Base-by-base conservation (phyloP, 2,329 filamentous ascomycete species). In the Ophiostoma himal-ulmi region DNA sequence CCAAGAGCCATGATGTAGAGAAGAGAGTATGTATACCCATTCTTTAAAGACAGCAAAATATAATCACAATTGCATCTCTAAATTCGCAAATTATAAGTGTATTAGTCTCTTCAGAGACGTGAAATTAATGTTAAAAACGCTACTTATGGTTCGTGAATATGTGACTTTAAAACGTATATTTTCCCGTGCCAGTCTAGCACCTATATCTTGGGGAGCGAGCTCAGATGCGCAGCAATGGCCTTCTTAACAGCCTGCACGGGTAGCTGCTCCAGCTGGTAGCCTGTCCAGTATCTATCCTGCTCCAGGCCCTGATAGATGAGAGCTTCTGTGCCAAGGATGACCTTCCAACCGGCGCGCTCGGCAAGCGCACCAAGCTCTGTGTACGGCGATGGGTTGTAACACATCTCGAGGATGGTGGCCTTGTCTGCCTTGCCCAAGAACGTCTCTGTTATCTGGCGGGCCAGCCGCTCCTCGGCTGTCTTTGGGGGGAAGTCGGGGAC, bases 371-470 rank as follows among this genome's bases (percentile, higher is more conserved):
- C 87, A 67, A 93, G 85, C 74, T 85, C 83, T 0, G 91, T 94
- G 78, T 86, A 89, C 0, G 90, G 89, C 2, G 83, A 82, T 0
- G 91, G 91, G 77, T 93, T 91, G 77, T 94, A 94, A 82, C 91
- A 93, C 91, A 94, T 94, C 78, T 94, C 91, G 72, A 94, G 78
- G 70, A 94, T 86, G 7, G 87, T 87, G 7, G 90, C 91, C 78
- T 90, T 89, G 72, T 84, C 79, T 39, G 81, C 76, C 77, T 82
- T 82, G 13, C 13, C 11, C 6, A 71, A n/a, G 7, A 72, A 69
- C 5, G 52, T 78, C 75, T 87, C 82, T 0, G 84, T 78, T 0
- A 92, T 83, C 1, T 79, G 77, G 1, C 91, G 81, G 4, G 89
- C 86, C 60, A 82, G 80, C 37, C 83, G 81, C 81, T 95, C 91